Conservation (phyloP, 2,329 filamentous ascomycete species). For the Epichloe sibirici region DNA sequence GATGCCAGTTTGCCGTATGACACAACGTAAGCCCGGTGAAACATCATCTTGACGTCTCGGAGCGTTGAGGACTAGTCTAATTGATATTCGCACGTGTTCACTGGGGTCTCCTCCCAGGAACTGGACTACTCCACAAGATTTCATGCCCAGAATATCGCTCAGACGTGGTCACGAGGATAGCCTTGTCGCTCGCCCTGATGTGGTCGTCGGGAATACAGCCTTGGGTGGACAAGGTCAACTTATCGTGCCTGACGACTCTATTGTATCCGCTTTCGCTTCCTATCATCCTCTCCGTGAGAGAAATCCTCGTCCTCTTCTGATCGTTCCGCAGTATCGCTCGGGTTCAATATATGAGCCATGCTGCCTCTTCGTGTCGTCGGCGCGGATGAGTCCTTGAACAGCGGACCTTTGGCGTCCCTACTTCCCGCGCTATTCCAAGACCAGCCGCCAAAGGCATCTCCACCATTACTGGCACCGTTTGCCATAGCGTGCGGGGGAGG, state of each 20-base stretch:
- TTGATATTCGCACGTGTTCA: too few species aligned
- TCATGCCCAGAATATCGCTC: too few species aligned
- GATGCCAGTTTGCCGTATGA: neutral
- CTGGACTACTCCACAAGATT: too few species aligned
- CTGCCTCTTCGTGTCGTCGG: constrained; percentile 46
- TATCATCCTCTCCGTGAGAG: constrained; percentile 41
- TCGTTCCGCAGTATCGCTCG: constrained; percentile 42
- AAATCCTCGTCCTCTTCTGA: constrained; percentile 44
- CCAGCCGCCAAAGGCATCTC: constrained; percentile 41
- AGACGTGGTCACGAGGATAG: too few species aligned
- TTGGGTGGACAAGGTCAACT: too few species aligned
- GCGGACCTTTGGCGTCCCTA: constrained; percentile 37
- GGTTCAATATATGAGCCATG: constrained; percentile 53
- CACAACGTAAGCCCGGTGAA: neutral
- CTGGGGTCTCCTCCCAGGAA: too few species aligned
- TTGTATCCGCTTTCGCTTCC: constrained; percentile 49
- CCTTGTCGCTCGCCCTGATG: too few species aligned
- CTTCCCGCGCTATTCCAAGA: constrained; percentile 39
- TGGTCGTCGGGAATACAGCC: too few species aligned
- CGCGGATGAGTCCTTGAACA: constrained; percentile 41
- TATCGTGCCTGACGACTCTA: constrained; percentile 12
- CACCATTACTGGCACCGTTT: constrained; percentile 27
- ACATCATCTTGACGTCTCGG: too few species aligned
- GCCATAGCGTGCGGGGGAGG: constrained; percentile 32
- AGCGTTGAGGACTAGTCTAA: too few species aligned